Evolutionary conservation across 805 yeast species (phyloP).

Genomic region (Kuraishia borneana): DNA sequence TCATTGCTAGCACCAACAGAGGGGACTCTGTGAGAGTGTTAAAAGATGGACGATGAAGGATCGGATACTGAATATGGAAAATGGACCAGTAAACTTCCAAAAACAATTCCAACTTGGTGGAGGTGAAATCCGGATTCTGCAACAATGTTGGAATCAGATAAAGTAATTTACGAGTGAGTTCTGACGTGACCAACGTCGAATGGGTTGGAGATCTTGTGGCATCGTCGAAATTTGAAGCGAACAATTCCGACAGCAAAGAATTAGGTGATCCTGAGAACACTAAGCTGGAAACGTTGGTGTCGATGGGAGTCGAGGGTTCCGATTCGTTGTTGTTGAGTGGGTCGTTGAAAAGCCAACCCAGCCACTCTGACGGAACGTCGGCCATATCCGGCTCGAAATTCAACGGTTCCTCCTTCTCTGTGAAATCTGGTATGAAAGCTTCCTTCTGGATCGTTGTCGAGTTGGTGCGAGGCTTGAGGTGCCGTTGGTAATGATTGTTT

Average conservation of each 20-base stretch:
- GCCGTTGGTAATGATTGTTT: slow-evolving; percentile 28
- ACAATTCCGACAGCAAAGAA: not conserved
- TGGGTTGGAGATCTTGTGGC: not conserved
- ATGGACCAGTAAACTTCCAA: slow-evolving; percentile 35
- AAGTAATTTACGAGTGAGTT: slow-evolving; percentile 10
- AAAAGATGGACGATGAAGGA: slow-evolving; percentile 37
- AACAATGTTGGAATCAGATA: slow-evolving; percentile 15
- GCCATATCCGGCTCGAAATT: not conserved
- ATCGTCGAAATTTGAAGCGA: not conserved
- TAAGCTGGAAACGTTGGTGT: no score
- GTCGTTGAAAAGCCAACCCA: not conserved
- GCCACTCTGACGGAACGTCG: not conserved
- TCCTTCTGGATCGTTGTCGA: not conserved
- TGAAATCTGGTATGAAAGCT: not conserved
- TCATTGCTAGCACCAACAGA: slow-evolving; percentile 40
- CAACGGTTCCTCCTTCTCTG: not conserved
- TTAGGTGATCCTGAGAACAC: not conserved
- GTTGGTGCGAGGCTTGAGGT: slow-evolving; percentile 7
- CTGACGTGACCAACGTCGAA: not conserved
- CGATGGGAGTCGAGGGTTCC: no score
- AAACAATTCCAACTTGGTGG: slow-evolving; percentile 9
- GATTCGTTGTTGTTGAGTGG: no score
- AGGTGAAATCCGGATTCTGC: slow-evolving; percentile 17
- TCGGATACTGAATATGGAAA: slow-evolving; percentile 44
- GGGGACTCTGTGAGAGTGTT: slow-evolving; percentile 39